These are phyloP conservation scores for Populus trichocarpa DNA, from an alignment of 441 rosid species.

Conservation along the genomic window DNA sequence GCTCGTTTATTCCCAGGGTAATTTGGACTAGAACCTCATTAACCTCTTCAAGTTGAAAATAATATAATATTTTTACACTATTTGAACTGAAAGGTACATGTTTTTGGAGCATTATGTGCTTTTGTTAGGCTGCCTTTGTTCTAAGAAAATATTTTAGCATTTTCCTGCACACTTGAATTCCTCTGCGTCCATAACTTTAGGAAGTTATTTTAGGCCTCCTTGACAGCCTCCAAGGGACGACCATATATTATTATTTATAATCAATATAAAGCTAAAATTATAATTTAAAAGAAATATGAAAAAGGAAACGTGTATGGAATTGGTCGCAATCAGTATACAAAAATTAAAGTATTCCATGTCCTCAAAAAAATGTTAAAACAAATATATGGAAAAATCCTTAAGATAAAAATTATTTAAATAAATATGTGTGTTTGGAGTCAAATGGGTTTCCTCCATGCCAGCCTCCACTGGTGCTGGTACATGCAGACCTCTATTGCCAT, in stretches of 20 bases:
- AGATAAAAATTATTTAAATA: too few relatives aligned
- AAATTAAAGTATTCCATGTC: not conserved
- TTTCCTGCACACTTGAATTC: not conserved
- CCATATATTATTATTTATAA: not conserved
- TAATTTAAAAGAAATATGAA: too few relatives aligned
- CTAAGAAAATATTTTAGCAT: not conserved
- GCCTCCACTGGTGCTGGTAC: not conserved
- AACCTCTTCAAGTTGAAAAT: not conserved
- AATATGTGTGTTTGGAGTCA: not conserved
- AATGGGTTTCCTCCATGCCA: not conserved
- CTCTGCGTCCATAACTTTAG: not conserved
- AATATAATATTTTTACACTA: not conserved
- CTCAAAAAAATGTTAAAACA: too few relatives aligned
- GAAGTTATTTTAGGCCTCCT: not conserved
- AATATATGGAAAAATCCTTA: not conserved
- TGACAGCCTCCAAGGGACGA: not conserved
- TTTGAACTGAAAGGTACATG: not conserved
- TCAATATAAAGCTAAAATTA: not conserved
- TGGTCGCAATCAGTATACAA: not conserved
- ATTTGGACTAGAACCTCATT: constrained; percentile 9
- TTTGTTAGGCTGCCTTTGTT: not conserved
- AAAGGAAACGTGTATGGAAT: too few relatives aligned
- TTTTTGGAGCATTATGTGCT: not conserved
- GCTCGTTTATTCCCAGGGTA: constrained; percentile 98
- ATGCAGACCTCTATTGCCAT: not conserved